Percentiles rank a stretch among this genome's conserved stretches.
Evolutionary conservation across 2,329 filamentous ascomycete genomes (phyloP).

Genomic region (Talaromyces sp.): DNA sequence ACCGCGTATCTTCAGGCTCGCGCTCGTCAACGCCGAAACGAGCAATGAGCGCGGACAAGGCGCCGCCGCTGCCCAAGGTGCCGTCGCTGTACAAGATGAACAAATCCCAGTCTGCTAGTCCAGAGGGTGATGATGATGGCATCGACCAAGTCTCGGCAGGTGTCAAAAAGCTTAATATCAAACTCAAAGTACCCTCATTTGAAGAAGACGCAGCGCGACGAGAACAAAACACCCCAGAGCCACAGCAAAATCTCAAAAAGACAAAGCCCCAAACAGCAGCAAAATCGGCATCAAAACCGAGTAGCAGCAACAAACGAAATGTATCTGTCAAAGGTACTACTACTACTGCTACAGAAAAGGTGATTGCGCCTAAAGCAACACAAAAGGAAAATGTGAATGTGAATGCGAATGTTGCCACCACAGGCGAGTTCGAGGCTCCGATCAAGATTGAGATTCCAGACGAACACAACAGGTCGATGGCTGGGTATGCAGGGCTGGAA

Average conservation of each 20-base stretch:
- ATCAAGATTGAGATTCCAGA: slow-evolving; percentile 2
- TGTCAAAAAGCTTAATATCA: slow-evolving; percentile 51
- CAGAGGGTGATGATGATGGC: slow-evolving; percentile 32
- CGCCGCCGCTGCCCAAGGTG: slow-evolving; percentile 38
- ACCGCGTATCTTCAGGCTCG: slow-evolving; percentile 46
- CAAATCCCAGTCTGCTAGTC: slow-evolving; percentile 13
- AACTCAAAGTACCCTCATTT: slow-evolving; percentile 52
- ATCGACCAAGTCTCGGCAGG: slow-evolving; percentile 39
- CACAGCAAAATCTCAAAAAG: slow-evolving; percentile 30
- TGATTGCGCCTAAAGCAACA: slow-evolving; percentile 9
- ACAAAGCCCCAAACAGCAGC: slow-evolving; percentile 32
- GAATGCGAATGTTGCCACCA: background rate
- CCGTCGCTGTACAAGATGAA: slow-evolving; percentile 28
- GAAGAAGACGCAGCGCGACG: slow-evolving; percentile 51
- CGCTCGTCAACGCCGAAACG: slow-evolving; percentile 37
- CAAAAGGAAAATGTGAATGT: background rate
- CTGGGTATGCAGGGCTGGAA: background rate
- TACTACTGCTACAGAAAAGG: slow-evolving; percentile 3
- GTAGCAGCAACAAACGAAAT: background rate
- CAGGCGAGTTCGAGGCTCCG: background rate
- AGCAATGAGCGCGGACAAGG: slow-evolving; percentile 29
- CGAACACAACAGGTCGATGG: background rate
- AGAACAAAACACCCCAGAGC: slow-evolving; percentile 36
- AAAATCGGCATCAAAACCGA: background rate
- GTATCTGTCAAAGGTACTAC: slow-evolving; percentile 4